Evolutionary conservation across 2,329 filamentous ascomycete species (phyloP), one percentile per base, ranked within the genome.

Genomic region (Colletotrichum scovillei): DNA sequence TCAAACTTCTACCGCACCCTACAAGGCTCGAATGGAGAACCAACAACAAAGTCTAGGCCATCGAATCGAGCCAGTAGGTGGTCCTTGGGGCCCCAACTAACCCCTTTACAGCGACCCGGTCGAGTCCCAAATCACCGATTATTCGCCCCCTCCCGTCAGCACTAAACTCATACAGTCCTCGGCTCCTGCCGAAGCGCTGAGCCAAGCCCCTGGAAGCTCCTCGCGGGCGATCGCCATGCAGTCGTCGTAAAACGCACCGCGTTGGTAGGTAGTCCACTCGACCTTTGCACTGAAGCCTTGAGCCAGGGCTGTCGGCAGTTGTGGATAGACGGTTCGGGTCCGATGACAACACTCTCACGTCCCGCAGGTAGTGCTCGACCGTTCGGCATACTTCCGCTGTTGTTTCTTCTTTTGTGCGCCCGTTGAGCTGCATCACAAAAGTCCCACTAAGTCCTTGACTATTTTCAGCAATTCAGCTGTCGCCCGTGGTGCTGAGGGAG

Each of bases 111-210:
- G 49, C 26, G 26, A 26, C 22, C 57, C 46, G 46, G 28, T 63
- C 32, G 35, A 56, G 56, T 35, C 49, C 49, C 63, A 24, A 30
- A 16, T 35, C 46, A 68, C 30, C 16, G 63, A 32, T 22, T 46
- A 28, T n/a, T 72, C 38, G 24, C 53, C 24, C 58, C 58, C n/a
- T n/a, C n/a, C n/a, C 24, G 49, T 66, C 55, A 73, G 67, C 67
- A 62, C 56, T 62, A 65, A 46, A 11, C 60, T 7, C 26, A 0
- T 5, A 59, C 22, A 42, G 26, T 62, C 12, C 9, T 70, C 71
- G 67, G 67, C 26, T 49, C 49, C 57, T 70, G 46, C 67, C 71
- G 67, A 73, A 52, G 26, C 14, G n/a, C 46, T 42, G 35, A 30
- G 62, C 67, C 67, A 70, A 30, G n/a, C 28, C 46, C 30, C 42